Evolutionary conservation across 108 stramenopile species (phyloP), one percentile per base, ranked within the genome.

Genomic region (Ochromonas danica): DNA sequence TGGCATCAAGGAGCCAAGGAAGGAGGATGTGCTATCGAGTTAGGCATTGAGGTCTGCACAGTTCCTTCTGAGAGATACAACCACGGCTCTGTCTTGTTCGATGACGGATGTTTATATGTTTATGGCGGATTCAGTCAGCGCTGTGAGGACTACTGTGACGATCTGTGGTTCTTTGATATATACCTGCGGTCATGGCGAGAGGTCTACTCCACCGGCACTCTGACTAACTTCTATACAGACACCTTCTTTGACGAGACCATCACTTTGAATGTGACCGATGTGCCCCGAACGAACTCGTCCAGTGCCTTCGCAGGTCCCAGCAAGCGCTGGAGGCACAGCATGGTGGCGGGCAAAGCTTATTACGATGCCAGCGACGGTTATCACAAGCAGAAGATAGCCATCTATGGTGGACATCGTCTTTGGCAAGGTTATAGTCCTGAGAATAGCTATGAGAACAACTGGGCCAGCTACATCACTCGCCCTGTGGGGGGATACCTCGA

Each of bases 111-210:
- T n/a, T 87, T 94, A 90, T 78, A 88, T 0, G 78, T 94, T 14
- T 94, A 89, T 70, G 93, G 92, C 36, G 93, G 93, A 0, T 93
- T 91, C 80, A 81, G 82, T 30, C 88, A 89, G 6, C 80, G 88
- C 14, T 94, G 93, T 80, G 89, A 89, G 75, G 93, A 94, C 81
- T 94, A 90, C 71, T 93, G 93, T 72, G 89, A 89, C 67, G 93
- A 94, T 77, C 71, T 90, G 67, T 94, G 93, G 93, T 28, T 83
- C n/a, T 91, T 93, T 77, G 90, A 92, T 79, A 72, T 90, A 6
- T 45, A 60, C 41, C 14, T 27, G 40, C 6, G 38, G 40, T 57
- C 72, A 33, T 75, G 72, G 72, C 43, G 72, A 6, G 40, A 75
- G 40, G 72, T 75, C 3, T 75, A 75, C 40, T 3, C 36, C 31